phyloP scores from a whole-genome alignment of 139 green algal species.

The Pseudopediastrum boryanum region DNA sequence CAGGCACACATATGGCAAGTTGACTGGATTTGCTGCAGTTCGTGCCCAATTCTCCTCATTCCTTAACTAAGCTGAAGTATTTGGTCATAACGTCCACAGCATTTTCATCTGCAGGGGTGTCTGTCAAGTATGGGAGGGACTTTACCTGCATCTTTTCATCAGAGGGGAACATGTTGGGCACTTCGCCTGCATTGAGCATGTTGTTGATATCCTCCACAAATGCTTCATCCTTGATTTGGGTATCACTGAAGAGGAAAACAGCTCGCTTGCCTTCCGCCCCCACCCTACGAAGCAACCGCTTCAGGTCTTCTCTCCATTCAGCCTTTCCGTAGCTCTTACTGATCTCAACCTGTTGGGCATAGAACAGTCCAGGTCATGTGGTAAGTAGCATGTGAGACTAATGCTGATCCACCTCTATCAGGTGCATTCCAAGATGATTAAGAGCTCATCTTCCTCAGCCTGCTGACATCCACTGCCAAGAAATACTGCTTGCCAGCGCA shows the following conservation, averaged over 20 bases:
- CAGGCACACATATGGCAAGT: no score
- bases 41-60: background rate
- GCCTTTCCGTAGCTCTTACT: constrained; percentile 72
- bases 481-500: no score
- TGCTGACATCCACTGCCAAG: no score
- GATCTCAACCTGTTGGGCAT: constrained; percentile 82
- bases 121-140: no score
- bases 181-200: constrained; percentile 81
- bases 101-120: background rate
- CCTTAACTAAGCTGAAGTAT: no score
- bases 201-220: constrained; percentile 91
- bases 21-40: no score
- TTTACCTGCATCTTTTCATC: constrained; percentile 62
- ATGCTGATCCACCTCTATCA: no score
- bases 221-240: constrained; percentile 75
- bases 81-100: no score
- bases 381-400: no score
- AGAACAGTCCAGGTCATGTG: no score
- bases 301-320: constrained; percentile 83
- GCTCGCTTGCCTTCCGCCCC: constrained; percentile 53
- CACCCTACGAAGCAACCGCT: constrained; percentile 58
- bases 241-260: constrained; percentile 83
- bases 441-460: no score
- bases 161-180: constrained; percentile 80
- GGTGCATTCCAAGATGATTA: no score